These are phyloP conservation scores for Wolfiporia cocos DNA, from an alignment of 1,284 basidiomycete genomes.

Conservation along the genomic window DNA sequence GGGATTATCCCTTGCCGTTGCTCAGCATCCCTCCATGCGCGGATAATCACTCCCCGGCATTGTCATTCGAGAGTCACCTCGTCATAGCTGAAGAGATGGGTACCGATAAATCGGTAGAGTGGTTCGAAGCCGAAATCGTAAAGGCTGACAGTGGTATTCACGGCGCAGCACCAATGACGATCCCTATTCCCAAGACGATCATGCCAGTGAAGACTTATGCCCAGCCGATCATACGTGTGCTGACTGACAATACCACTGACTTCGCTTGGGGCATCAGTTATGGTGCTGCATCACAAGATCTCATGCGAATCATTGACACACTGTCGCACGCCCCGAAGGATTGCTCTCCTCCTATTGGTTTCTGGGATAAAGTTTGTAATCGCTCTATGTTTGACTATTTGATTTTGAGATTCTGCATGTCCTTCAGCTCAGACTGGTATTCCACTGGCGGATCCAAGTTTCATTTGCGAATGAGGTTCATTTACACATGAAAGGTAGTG, in stretches of 20 bases:
- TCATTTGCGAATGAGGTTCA: constrained; percentile 75
- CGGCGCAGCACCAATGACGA: constrained; percentile 50
- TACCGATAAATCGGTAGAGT: constrained; percentile 62
- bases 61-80: constrained; percentile 74
- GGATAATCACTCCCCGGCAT: constrained; percentile 36
- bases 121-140: constrained; percentile 65
- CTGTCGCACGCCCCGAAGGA: constrained; percentile 80
- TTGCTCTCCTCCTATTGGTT: constrained; percentile 83
- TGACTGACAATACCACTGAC: constrained; percentile 62
- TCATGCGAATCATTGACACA: constrained; percentile 82
- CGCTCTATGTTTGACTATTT: neutral
- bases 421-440: constrained; percentile 54
- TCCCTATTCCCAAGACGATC: constrained; percentile 85
- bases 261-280: constrained; percentile 92
- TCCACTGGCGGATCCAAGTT: constrained; percentile 80
- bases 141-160: constrained; percentile 44
- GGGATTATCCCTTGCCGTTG: constrained; percentile 79
- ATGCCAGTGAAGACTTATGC: constrained; percentile 96
- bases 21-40: constrained; percentile 49
- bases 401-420: neutral
- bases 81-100: constrained; percentile 91
- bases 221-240: constrained; percentile 64
- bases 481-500: constrained; percentile 82
- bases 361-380: constrained; percentile 81
- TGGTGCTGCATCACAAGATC: constrained; percentile 81